These are phyloP conservation scores for Colletotrichum siamense DNA, from an alignment of 2,329 filamentous ascomycete species.

Conservation along the genomic window DNA sequence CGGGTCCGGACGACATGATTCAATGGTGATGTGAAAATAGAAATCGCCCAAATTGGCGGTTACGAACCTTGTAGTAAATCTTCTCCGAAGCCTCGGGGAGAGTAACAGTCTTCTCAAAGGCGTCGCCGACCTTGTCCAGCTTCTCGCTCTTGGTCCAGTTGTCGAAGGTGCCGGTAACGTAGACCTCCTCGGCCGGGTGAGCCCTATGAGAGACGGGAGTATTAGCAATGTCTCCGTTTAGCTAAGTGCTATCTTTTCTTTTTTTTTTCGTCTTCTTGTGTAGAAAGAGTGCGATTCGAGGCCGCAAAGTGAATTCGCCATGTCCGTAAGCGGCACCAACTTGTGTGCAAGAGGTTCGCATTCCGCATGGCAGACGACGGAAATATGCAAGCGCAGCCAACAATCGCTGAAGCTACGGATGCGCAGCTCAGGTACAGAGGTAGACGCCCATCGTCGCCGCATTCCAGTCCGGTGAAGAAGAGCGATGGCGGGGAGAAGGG, in stretches of 20 bases:
- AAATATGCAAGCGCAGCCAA: slow-evolving; percentile 2
- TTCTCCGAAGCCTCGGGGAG: slow-evolving; percentile 72
- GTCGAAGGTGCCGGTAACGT: slow-evolving; percentile 95
- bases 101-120: slow-evolving; percentile 82
- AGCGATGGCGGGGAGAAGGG: neutral
- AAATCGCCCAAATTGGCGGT: slow-evolving; percentile 5
- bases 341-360: neutral
- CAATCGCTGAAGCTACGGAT: neutral
- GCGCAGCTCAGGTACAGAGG: neutral
- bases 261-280: neutral
- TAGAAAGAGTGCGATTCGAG: neutral
- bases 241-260: neutral
- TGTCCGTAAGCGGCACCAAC: neutral
- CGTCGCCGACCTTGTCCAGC: slow-evolving; percentile 75
- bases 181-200: slow-evolving; percentile 83
- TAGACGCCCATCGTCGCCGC: neutral
- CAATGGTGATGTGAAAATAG: slow-evolving; percentile 13
- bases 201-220: slow-evolving; percentile 63
- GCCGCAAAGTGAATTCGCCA: neutral
- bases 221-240: slow-evolving; percentile 12
- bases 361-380: neutral
- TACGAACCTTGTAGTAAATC: slow-evolving; percentile 90
- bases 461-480: neutral
- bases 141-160: slow-evolving; percentile 88
- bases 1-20: neutral